Base-by-base conservation (phyloP, 305 asterid species). In the Striga hermonthica region DNA sequence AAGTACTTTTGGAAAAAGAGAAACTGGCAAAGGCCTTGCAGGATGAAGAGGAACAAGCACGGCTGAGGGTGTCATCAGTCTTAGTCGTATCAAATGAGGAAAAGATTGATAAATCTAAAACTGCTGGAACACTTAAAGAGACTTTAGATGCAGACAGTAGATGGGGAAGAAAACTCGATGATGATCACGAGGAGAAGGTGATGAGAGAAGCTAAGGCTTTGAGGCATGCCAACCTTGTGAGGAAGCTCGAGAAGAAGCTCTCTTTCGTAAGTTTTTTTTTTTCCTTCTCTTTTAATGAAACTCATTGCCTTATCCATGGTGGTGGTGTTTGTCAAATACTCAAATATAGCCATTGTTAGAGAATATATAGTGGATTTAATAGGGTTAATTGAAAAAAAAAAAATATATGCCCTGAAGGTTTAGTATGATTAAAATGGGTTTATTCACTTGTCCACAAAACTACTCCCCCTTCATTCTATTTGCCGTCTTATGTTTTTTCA, bases 1-100 rank as follows among this genome's bases (percentile, higher is more conserved):
- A 93, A 74, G 96, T 79, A 57, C 80, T 93, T 73, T 69, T 93
- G 74, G 99, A 93, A 73, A 86, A 90, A 60, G 99, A 90, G 83
- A 93, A 76, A 70, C 64, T 83, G 80, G 97, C 95, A 0, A 93
- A 79, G 60, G 7, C 84, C 66, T 78, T 88, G 64, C 97, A 90
- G 78, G 95, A 93, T 65, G 95, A 88, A 76, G 99, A 93, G 85
- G 99, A 93, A 76, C 84, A 74, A 69, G 95, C 96, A 38, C 88
- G 97, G 44, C 68, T 80, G 62, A 79, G 85, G 78, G 84, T 91
- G 45, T 81, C 88, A 44, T 43, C 80, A 11, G 59, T 37, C 35
- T 80, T 74, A 34, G 81, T 82, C 64, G 55, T 77, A 13, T 72
- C 79, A 59, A 76, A 68, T 64, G 58, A 39, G 54, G 79, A 65